phyloP scores from a whole-genome alignment of 2,329 filamentous ascomycete species.

The Phialophora chinensis region DNA sequence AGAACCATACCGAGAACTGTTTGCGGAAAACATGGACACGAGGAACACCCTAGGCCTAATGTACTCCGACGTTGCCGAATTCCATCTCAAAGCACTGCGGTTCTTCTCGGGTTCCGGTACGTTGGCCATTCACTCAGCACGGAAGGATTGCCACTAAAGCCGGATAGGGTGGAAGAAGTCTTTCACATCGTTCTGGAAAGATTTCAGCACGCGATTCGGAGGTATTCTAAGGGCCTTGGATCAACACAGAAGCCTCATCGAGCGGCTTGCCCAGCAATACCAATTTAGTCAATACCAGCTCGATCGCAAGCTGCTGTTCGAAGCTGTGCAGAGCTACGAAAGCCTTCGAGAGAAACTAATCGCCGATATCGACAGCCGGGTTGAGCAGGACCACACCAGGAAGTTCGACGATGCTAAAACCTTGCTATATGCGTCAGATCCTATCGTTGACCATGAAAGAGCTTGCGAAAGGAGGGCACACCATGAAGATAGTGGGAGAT shows the following conservation, averaged over 20 bases:
- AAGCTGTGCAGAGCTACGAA: neutral
- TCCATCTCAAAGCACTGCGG: conserved; percentile 8
- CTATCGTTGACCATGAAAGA: conserved; percentile 6
- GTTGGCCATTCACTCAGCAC: neutral
- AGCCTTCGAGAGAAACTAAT: neutral
- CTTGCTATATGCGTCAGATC: neutral
- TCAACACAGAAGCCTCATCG: conserved; percentile 35
- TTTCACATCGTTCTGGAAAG: conserved; percentile 41
- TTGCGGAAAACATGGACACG: neutral
- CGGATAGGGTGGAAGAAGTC: neutral
- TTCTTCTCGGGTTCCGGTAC: conserved; percentile 1
- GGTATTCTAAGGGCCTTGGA: conserved; percentile 37
- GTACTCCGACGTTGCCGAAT: conserved; percentile 1
- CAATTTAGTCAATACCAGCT: conserved; percentile 34
- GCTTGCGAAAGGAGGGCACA: conserved; percentile 24
- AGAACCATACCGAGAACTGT: neutral
- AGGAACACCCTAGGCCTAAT: neutral
- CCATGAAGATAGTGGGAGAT: conserved; percentile 36
- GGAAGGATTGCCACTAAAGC: neutral
- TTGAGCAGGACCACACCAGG: neutral
- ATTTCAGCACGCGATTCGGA: conserved; percentile 33
- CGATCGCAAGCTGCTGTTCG: conserved; percentile 9
- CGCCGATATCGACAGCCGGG: neutral
- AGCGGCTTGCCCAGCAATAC: conserved; percentile 35
- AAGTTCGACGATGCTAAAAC: neutral